A percentile compares a stretch with the other conserved stretches of the same genome.
Evolutionary conservation across 164 flowering plant genomes (phyloP).

Genomic region (Taxillus chinensis): DNA sequence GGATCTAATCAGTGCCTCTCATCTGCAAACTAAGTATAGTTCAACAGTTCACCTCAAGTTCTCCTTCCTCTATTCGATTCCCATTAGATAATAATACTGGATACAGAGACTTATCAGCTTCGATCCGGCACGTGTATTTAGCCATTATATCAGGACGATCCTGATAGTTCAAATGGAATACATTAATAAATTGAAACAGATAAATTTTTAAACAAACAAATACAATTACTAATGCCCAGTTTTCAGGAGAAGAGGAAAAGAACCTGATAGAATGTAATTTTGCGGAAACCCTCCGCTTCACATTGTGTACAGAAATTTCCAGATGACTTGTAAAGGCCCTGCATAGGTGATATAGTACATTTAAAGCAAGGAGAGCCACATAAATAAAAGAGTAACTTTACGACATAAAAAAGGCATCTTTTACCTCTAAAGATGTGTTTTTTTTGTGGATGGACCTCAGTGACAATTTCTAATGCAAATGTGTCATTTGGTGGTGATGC

Average conservation of each 20-base stretch:
- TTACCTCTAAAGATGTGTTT: slow-evolving; percentile 93
- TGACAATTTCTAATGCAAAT: slow-evolving; percentile 71
- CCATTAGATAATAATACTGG: slow-evolving; percentile 93
- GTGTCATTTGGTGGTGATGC: slow-evolving; percentile 51
- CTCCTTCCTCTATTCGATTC: slow-evolving; percentile 78
- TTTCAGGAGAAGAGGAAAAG: neutral
- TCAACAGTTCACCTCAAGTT: slow-evolving; percentile 48
- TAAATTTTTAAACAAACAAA: neutral
- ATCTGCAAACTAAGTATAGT: slow-evolving; percentile 1
- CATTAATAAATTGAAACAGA: neutral
- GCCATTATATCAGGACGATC: slow-evolving; percentile 99
- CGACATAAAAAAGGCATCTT: neutral
- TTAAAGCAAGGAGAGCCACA: neutral
- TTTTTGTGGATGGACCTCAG: slow-evolving; percentile 75
- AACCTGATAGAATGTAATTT: slow-evolving; percentile 93
- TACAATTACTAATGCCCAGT: neutral
- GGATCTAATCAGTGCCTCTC: neutral
- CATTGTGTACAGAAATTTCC: slow-evolving; percentile 95
- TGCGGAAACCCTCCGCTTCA: slow-evolving; percentile 96
- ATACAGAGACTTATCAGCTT: slow-evolving; percentile 79
- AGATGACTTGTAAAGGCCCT: slow-evolving; percentile 94
- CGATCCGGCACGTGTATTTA: slow-evolving; percentile 73
- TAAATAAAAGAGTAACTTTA: neutral
- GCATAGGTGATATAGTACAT: slow-evolving; percentile 6
- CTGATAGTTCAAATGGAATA: slow-evolving; percentile 23